Evolutionary conservation across 2,329 filamentous ascomycete species (phyloP), one percentile per base, ranked within the genome.

Genomic region (Colletotrichum eremochloae): DNA sequence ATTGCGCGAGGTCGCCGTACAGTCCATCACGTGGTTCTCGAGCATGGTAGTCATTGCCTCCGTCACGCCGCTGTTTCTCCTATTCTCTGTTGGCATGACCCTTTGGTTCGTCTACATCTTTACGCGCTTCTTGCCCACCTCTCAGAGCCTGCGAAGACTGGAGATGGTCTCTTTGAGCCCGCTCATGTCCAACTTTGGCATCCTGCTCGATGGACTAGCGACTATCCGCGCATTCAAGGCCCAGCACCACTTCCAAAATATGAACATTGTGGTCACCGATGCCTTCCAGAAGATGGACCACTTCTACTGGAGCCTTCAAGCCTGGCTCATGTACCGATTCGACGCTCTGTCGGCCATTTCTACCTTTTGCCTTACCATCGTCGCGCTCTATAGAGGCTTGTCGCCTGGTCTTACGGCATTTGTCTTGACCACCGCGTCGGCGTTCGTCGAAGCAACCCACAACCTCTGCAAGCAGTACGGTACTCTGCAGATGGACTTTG

Each of bases 261-360:
- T 91, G 63, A 94, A 97, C 64, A 92, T 98, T 44, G 84, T 87
- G 2, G 94, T 95, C 0, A 94, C 95, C 0, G 95, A 97, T 78
- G 91, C 91, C 24, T 97, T 97, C 79, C 95, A 97, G 80, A 94
- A 94, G 79, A 96, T 97, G 88, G 95, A 98, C 77, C 95, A 98
- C 80, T 97, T 97, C 82, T 97, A 97, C 83, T 97, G 95, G 93
- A 93, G 91, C 71, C 86, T 97, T 55, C 94, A 97, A 75, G 90
- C 91, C 9, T 97, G 95, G 95, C 86, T 97, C 2, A 91, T 91
- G 79, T 94, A 93, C 77, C 90, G 95, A 15, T 96, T 96, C 68
- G 92, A 94, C 76, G 81, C 85, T 11, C 82, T 95, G 7, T 94
- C 94, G 0, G 93, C 92, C 0, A 79, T 89, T 4, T 94, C 94